These are phyloP conservation scores for Serendipita sp. DNA, from an alignment of 1,284 basidiomycete genomes.

Conservation along the genomic window DNA sequence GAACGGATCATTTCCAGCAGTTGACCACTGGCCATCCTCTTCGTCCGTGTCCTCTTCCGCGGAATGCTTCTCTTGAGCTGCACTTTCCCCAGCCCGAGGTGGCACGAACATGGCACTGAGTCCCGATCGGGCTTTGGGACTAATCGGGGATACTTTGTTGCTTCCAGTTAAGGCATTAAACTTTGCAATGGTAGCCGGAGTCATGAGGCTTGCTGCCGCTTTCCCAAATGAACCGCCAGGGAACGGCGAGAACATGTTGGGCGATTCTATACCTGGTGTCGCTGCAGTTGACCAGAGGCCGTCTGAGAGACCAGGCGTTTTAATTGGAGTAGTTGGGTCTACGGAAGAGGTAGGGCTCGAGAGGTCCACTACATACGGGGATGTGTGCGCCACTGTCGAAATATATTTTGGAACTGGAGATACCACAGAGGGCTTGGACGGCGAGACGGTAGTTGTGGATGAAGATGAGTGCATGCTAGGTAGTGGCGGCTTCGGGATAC, in stretches of 20 bases:
- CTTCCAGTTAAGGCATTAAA: neutral
- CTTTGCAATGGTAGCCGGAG: neutral
- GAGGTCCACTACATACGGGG: neutral
- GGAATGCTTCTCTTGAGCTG: neutral
- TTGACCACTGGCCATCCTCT: conserved; percentile 11
- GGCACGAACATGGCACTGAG: neutral
- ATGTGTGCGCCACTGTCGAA: neutral
- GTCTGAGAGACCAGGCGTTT: neutral
- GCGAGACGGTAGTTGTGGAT: neutral
- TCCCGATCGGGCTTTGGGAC: neutral
- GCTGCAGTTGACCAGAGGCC: conserved; percentile 44
- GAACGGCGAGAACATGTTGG: conserved; percentile 2
- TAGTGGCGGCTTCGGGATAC: conserved; percentile 1
- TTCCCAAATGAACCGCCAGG: conserved; percentile 4
- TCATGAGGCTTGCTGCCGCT: neutral
- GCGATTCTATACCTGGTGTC: conserved; percentile 34
- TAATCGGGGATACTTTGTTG: neutral
- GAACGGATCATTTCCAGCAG: conserved; percentile 9
- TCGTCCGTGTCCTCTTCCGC: conserved; percentile 6
- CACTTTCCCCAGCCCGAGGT: neutral
- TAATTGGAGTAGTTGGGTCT: neutral
- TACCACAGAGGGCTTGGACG: neutral
- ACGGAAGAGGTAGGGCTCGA: neutral
- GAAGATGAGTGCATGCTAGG: neutral
- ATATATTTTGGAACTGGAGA: neutral